Conservation (phyloP, 2,329 filamentous ascomycete species). For the Penicillium sp. region DNA sequence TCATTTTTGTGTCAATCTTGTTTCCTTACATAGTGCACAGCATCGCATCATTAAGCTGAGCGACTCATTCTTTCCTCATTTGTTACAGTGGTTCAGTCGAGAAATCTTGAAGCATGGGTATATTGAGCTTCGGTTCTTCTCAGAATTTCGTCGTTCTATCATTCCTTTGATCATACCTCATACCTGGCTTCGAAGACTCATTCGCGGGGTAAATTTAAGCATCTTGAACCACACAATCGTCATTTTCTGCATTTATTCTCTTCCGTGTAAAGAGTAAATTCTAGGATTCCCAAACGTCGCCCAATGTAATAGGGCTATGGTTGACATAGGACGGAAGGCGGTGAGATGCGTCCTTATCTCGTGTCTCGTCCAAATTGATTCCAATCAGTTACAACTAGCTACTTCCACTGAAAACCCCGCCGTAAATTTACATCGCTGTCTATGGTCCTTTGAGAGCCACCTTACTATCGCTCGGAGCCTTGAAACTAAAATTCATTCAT, state of each 20-base stretch:
- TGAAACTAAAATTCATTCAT: background rate
- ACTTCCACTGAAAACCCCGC: background rate
- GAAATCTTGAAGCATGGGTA: slow-evolving; percentile 6
- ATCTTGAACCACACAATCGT: background rate
- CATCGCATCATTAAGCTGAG: slow-evolving; percentile 22
- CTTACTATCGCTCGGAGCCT: background rate
- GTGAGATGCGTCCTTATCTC: slow-evolving; percentile 9
- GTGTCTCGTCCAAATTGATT: background rate
- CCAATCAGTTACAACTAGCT: background rate
- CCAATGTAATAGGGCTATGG: background rate
- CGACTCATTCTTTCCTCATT: slow-evolving; percentile 11
- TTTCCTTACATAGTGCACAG: slow-evolving; percentile 20
- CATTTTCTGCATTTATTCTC: background rate
- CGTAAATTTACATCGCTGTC: background rate
- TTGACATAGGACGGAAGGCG: slow-evolving; percentile 4
- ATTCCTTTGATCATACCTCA: slow-evolving; percentile 1
- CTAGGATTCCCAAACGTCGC: background rate
- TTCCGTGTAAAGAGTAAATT: background rate
- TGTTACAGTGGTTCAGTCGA: slow-evolving; percentile 5
- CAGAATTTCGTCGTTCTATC: slow-evolving; percentile 5
- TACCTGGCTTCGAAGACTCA: background rate
- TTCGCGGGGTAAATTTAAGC: background rate
- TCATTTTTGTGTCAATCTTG: slow-evolving; percentile 5
- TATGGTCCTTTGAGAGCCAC: background rate
- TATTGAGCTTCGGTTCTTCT: slow-evolving; percentile 5